Base-by-base conservation (phyloP, 2,329 filamentous ascomycete species). In the Fusarium tricinctum region DNA sequence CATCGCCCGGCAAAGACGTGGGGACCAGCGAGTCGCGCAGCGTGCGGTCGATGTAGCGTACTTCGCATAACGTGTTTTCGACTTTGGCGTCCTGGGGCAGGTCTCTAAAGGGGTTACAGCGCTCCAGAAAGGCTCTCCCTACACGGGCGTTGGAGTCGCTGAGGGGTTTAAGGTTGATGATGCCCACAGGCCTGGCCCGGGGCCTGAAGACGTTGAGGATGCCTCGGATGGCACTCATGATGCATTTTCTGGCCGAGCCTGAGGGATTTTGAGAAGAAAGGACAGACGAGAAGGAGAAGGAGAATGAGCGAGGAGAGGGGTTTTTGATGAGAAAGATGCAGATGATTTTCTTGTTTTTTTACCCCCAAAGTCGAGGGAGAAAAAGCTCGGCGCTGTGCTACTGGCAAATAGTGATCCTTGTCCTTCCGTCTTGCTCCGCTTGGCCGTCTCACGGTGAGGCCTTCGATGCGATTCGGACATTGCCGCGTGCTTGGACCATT, bases 211-310 rank as follows among this genome's bases (percentile, higher is more conserved):
- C 59, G 42, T 68, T 63, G 26, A 68, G 28, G 23, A 68, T 30
- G 39, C 64, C 64, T 53, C 61, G 50, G 17, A 68, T 58, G 43
- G 60, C 47, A 39, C 60, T 68, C 65, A 68, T 68, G 58, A 65
- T 63, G 60, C 60, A 63, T 63, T 63, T 63, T 63, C n/a, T 43
- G 58, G 46, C 44, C 33, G 19, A 32, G 15, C 32, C 26, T 5
- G 42, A 40, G 8, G 42, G 58, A 33, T 30, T 51, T 23, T 8
- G 26, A 28, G 6, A 23, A 45, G 7, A 2, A 8, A 8, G 33
- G 9, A 10, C n/a, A 19, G 13, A 26, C 20, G n/a, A 28, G 28
- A 22, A 35, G 8, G 4, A 40, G 6, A 35, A 5, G 12, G 4
- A n/a, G 8, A n/a, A 38, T n/a, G 35, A 38, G 35, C 35, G 35